A percentile compares a stretch with the other conserved stretches of the same genome.
phyloP scores from a whole-genome alignment of 2,329 filamentous ascomycete species.

The Didymella glomerata region DNA sequence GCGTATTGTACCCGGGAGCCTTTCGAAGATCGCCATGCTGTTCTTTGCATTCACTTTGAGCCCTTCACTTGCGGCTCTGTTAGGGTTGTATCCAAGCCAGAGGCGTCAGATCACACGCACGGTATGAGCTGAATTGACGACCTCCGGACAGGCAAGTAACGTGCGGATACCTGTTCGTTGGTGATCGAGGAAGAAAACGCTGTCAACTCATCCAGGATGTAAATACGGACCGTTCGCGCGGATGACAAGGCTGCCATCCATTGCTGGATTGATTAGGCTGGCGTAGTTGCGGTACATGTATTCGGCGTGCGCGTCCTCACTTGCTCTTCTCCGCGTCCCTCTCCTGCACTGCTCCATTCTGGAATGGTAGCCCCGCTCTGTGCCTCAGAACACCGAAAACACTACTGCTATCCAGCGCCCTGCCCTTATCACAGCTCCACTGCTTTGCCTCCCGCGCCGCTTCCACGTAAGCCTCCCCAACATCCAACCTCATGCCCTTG shows the following conservation, averaged over 20 bases:
- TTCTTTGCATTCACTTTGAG: neutral
- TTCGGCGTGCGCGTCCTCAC: no score
- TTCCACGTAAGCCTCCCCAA: constrained; percentile 56
- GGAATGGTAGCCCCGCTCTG: constrained; percentile 57
- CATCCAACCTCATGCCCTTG: constrained; percentile 51
- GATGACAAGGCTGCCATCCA: no score
- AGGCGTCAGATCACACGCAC: neutral
- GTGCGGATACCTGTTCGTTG: neutral
- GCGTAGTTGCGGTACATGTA: no score
- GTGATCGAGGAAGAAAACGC: neutral
- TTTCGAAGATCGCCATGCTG: neutral
- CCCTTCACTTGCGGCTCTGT: neutral
- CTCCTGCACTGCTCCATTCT: constrained; percentile 49
- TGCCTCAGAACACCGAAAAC: constrained; percentile 60
- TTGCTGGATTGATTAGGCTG: no score
- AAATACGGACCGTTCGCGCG: neutral
- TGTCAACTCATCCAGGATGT: neutral
- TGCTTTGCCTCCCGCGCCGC: constrained; percentile 56
- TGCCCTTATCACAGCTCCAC: constrained; percentile 47
- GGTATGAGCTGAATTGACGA: neutral
- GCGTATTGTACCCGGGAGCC: neutral
- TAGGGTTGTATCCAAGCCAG: neutral
- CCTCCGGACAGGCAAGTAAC: neutral
- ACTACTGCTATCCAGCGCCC: constrained; percentile 60
- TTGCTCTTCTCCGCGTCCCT: constrained; percentile 11